Evolutionary conservation across 352 stramenopile genomes (phyloP).

Genomic region (Globisporangium recalcitrans): DNA sequence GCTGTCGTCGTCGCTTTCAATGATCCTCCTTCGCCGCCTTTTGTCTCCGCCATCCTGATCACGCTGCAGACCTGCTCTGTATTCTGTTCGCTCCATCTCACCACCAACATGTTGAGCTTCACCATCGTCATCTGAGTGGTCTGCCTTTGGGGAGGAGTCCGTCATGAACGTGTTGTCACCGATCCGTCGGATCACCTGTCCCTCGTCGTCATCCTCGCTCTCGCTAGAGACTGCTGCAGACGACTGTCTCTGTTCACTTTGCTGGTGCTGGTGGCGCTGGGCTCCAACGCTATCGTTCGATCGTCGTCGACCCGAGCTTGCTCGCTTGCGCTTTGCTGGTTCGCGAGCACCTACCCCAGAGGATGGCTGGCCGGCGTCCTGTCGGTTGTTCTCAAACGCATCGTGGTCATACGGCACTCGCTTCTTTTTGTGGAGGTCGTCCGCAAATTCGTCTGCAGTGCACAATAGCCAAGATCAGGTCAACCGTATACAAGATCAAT

Average conservation of each 20-base stretch:
- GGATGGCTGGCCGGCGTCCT: background rate
- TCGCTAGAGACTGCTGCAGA: background rate
- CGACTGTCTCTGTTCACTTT: background rate
- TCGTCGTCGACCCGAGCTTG: background rate
- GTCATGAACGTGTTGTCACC: conserved; percentile 11
- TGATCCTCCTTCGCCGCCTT: conserved; percentile 9
- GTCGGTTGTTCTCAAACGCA: background rate
- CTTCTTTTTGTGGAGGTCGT: conserved; percentile 31
- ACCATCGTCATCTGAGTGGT: background rate
- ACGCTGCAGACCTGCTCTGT: background rate
- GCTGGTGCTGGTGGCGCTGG: background rate
- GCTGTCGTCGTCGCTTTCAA: conserved; percentile 28
- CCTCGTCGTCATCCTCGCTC: background rate
- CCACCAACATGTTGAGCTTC: background rate
- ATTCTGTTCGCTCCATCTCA: background rate
- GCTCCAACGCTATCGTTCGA: conserved; percentile 3
- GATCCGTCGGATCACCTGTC: conserved; percentile 2
- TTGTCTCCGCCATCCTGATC: background rate
- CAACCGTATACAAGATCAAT: background rate
- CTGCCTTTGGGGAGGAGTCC: background rate
- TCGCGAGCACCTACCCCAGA: background rate
- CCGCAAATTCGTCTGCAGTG: conserved; percentile 50
- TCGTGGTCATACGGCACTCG: conserved; percentile 1
- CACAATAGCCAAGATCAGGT: background rate
- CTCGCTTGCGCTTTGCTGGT: background rate